A percentile compares a stretch with the other conserved stretches of the same genome.
phyloP scores from a whole-genome alignment of 441 rosid species.

The Gossypium trilobum region DNA sequence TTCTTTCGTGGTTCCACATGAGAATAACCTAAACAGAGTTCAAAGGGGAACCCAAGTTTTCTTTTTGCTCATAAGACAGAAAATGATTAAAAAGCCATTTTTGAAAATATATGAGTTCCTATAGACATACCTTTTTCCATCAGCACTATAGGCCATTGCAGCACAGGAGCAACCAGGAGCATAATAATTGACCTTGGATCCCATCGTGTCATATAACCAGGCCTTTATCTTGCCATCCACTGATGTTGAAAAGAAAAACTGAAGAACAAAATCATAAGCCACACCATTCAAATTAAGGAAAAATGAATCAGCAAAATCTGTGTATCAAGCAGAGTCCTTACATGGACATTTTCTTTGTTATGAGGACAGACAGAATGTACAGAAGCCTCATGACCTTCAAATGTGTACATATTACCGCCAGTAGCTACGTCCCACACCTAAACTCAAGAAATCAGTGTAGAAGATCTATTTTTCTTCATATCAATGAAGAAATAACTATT shows the following conservation, averaged over 20 bases:
- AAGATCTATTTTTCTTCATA: neutral
- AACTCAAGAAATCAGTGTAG: neutral
- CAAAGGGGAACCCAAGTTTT: constrained; percentile 5
- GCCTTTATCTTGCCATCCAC: constrained; percentile 57
- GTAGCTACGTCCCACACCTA: constrained; percentile 53
- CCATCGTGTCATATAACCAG: constrained; percentile 38
- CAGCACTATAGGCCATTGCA: constrained; percentile 45
- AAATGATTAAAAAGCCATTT: neutral
- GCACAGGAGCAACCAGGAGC: constrained; percentile 43
- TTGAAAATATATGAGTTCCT: neutral
- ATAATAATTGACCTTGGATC: constrained; percentile 43
- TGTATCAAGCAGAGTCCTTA: constrained; percentile 19
- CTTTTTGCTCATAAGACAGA: neutral
- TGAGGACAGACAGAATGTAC: constrained; percentile 55
- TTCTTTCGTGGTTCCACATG: constrained; percentile 63
- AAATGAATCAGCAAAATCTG: neutral
- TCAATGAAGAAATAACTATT: neutral
- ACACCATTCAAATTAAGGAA: neutral
- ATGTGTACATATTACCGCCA: constrained; percentile 31
- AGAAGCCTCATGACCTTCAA: constrained; percentile 53
- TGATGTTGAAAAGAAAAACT: constrained; percentile 58
- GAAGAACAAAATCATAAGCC: constrained; percentile 11
- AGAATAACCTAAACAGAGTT: constrained; percentile 41
- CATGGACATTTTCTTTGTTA: constrained; percentile 40
- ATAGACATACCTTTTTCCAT: constrained; percentile 36